Evolutionary conservation across 306 rosid genomes (phyloP).

Genomic region (Cucurbita maxima): DNA sequence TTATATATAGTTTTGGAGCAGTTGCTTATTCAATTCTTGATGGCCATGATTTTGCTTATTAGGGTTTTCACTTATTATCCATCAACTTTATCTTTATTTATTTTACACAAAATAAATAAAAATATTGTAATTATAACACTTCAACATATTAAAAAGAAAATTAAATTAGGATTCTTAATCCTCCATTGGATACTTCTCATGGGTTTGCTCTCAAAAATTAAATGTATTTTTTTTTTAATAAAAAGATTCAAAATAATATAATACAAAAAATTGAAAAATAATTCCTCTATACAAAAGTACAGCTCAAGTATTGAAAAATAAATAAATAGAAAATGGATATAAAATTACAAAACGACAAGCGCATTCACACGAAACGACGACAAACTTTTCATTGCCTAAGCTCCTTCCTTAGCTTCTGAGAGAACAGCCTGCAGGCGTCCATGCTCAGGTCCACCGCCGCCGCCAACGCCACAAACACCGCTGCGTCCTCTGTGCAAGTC

Average conservation of each 20-base stretch:
- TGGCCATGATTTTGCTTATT: too few relatives aligned
- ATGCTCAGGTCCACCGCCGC: constrained; percentile 39
- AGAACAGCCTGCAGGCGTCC: constrained; percentile 35
- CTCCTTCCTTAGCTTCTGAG: constrained; percentile 27
- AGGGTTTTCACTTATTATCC: too few relatives aligned
- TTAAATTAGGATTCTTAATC: not conserved
- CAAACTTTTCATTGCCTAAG: constrained; percentile 6
- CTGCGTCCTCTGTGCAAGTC: constrained; percentile 41
- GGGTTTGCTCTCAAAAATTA: not conserved
- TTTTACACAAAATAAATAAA: too few relatives aligned
- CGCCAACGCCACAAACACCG: constrained; percentile 37
- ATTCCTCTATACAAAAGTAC: not conserved
- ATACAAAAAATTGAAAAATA: not conserved
- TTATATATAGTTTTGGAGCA: not conserved
- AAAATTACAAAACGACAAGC: not conserved
- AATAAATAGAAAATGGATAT: not conserved
- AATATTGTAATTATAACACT: too few relatives aligned
- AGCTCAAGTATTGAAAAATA: not conserved
- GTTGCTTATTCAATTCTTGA: too few relatives aligned
- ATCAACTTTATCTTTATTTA: too few relatives aligned
- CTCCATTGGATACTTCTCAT: not conserved
- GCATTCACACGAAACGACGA: constrained; percentile 15
- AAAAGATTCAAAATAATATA: not conserved
- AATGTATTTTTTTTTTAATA: not conserved
- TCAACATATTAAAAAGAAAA: too few relatives aligned